phyloP scores from a whole-genome alignment of 2,329 filamentous ascomycete genomes.

The Paraconiothyrium brasiliense region DNA sequence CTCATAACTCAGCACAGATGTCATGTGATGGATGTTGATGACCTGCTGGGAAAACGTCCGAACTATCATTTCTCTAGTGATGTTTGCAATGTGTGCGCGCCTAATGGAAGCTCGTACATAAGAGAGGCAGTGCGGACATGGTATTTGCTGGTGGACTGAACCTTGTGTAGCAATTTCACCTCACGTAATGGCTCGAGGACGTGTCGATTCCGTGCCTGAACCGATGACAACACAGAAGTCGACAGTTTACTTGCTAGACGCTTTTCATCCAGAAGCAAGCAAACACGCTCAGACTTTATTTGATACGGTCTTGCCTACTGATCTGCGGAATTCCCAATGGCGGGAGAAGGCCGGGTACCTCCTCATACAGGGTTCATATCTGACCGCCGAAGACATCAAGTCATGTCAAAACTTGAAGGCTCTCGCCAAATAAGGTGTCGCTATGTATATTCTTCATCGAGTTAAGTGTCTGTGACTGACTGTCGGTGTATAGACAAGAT shows the following conservation, averaged over 20 bases:
- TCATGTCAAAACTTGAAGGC: constrained; percentile 51
- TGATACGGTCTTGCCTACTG: constrained; percentile 49
- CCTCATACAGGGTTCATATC: constrained; percentile 49
- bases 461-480: not conserved
- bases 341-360: constrained; percentile 53
- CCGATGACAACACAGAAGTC: constrained; percentile 32
- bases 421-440: constrained; percentile 60
- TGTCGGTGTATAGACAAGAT: constrained; percentile 52
- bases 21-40: not conserved
- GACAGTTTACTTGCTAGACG: constrained; percentile 54
- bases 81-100: not conserved
- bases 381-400: constrained; percentile 53
- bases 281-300: constrained; percentile 51
- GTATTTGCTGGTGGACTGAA: not conserved
- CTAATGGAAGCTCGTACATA: not conserved
- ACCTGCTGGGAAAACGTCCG: not conserved
- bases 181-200: constrained; percentile 21
- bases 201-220: constrained; percentile 18
- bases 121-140: not conserved
- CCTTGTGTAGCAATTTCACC: not conserved
- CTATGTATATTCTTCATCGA: constrained; percentile 31
- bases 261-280: constrained; percentile 50
- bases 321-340: constrained; percentile 53
- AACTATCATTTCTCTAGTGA: not conserved
- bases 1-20: no score